Conservation (phyloP, 768 basidiomycete species). For the Candolleomyces aberdarensis region DNA sequence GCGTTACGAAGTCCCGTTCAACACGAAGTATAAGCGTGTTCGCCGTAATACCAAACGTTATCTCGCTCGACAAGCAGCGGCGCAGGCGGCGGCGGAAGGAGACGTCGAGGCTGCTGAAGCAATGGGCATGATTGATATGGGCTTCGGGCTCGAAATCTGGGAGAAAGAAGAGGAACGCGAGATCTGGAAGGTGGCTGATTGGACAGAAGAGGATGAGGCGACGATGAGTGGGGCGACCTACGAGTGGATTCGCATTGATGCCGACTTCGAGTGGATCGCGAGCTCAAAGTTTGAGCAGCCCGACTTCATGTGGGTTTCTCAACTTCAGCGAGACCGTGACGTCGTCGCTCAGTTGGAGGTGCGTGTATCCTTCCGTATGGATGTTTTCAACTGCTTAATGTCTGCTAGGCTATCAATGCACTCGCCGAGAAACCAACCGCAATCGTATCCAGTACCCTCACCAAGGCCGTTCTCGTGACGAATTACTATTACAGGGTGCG, state of each 20-base stretch:
- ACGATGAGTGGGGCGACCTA: conserved; percentile 94
- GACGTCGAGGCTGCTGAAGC: conserved; percentile 91
- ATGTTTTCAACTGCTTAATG: conserved; percentile 1
- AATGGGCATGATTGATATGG: conserved; percentile 91
- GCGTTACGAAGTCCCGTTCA: conserved; percentile 97
- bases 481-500: conserved; percentile 97
- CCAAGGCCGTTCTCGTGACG: conserved; percentile 89
- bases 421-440: conserved; percentile 77
- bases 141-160: conserved; percentile 92
- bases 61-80: conserved; percentile 87
- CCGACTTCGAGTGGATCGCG: conserved; percentile 99
- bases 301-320: conserved; percentile 98
- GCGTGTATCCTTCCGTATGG: conserved; percentile 20
- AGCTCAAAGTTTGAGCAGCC: conserved; percentile 89
- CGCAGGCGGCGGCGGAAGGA: conserved; percentile 89
- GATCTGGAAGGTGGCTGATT: conserved; percentile 95
- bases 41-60: conserved; percentile 95
- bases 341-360: conserved; percentile 98
- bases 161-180: conserved; percentile 92
- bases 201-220: conserved; percentile 96
- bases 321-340: conserved; percentile 92
- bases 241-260: conserved; percentile 99
- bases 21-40: conserved; percentile 97
- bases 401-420: conserved; percentile 79
- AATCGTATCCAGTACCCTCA: conserved; percentile 87